A percentile compares a stretch with the other conserved stretches of the same genome.
Evolutionary conservation across 768 basidiomycete genomes (phyloP).

Genomic region (Termitomyces eurrhizus): DNA sequence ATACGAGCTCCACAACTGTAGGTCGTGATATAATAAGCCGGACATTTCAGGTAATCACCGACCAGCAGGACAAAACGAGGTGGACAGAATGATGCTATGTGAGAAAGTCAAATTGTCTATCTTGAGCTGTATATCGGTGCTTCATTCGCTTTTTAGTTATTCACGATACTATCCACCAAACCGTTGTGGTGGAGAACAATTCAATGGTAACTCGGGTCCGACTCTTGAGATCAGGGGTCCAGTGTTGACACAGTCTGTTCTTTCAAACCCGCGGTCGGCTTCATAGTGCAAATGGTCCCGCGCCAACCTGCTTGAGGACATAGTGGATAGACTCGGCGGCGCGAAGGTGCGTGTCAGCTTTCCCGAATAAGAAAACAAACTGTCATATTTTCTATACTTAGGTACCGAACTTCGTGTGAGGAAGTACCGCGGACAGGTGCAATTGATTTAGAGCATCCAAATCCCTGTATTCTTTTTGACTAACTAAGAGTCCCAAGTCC

Average conservation of each 20-base stretch:
- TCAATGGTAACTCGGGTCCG: slow-evolving; percentile 1
- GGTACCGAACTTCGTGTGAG: not conserved
- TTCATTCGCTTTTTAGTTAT: too few species aligned
- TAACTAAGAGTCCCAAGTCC: not conserved
- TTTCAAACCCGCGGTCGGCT: not conserved
- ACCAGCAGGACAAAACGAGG: not conserved
- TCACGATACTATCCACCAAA: not conserved
- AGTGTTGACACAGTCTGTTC: not conserved
- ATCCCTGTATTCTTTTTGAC: not conserved
- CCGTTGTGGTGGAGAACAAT: not conserved
- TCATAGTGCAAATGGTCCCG: slow-evolving; percentile 3
- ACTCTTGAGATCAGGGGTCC: not conserved
- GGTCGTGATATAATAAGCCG: too few species aligned
- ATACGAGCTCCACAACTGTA: not conserved
- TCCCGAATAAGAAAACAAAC: not conserved
- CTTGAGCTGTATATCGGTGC: not conserved
- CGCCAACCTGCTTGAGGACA: not conserved
- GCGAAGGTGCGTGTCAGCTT: slow-evolving; percentile 4
- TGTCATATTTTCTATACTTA: not conserved
- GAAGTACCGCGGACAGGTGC: not conserved
- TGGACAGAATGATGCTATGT: not conserved
- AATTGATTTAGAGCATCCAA: not conserved
- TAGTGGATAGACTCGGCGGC: not conserved
- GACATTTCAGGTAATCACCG: not conserved
- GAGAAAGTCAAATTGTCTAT: not conserved